Evolutionary conservation across 371 early-diverging fungal species (phyloP), one percentile per base, ranked within the genome.

Genomic region (Dinochytrium kinnereticum): DNA sequence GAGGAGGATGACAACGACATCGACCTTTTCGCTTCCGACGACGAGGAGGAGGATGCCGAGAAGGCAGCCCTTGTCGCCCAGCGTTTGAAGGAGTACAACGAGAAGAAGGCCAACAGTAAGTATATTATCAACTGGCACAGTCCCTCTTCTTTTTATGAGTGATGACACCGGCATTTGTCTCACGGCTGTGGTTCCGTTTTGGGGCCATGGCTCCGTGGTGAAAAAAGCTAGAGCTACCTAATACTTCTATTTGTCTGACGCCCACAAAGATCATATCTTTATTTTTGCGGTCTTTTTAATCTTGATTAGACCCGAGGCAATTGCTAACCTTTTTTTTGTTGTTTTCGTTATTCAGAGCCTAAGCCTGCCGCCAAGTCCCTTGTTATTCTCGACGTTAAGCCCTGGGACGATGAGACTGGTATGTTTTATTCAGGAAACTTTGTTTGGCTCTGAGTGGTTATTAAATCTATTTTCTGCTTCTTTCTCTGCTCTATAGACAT

Each of bases 331-430:
- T 28, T 61, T 67, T 61, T 59, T 30, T 31, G 33, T 64, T 28
- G 3, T 21, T 33, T 59, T 28, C 44, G 38, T 33, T 1, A n/a
- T 10, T 37, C 53, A 79, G 80, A 95, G 93, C 96, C 97, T 78
- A 91, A 91, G 86, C 85, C 90, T 69, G 88, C 88, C 78, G 96
- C 96, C 84, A 97, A 97, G 92, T 95, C 96, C 79, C 90, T 91
- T 82, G 86, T 96, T 81, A 89, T 91, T 78, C 88, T 95, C 51
- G 97, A 97, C 73, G 91, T 96, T 80, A 97, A 97, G 93, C 96
- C 97, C 77, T 97, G 97, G 97, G 97, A 96, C 86, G 95, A 95
- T 85, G 96, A 96, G 78, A 97, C 97, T 70, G 89, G 92, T 78
- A 69, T 79, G 76, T n/a, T n/a, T n/a, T n/a, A n/a, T n/a, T n/a